A percentile compares a stretch with the other conserved stretches of the same genome.
Evolutionary conservation across 441 rosid species (phyloP).

Genomic region (Pelargonium fulgidum): DNA sequence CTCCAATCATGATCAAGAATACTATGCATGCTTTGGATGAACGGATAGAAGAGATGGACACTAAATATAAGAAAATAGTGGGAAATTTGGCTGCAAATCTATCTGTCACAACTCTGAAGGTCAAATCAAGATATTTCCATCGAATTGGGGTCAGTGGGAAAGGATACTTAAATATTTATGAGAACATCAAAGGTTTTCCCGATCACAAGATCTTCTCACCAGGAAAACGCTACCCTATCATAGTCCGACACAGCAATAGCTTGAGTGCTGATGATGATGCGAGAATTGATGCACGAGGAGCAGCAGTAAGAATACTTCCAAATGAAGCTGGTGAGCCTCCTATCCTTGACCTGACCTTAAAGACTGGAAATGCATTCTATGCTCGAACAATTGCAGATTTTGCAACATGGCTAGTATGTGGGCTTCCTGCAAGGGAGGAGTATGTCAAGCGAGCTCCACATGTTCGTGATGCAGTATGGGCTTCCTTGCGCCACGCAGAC

Average conservation of each 20-base stretch:
- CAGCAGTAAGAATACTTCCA: slow-evolving; percentile 46
- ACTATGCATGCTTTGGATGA: slow-evolving; percentile 58
- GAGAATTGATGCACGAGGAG: slow-evolving; percentile 61
- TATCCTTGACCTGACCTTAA: slow-evolving; percentile 55
- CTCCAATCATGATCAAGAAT: slow-evolving; percentile 57
- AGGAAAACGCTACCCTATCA: slow-evolving; percentile 42
- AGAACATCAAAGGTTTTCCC: slow-evolving; percentile 40
- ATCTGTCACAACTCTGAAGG: slow-evolving; percentile 57
- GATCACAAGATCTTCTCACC: slow-evolving; percentile 45
- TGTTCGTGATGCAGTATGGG: slow-evolving; percentile 63
- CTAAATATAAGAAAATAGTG: slow-evolving; percentile 53
- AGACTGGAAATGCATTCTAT: slow-evolving; percentile 67
- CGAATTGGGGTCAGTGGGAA: slow-evolving; percentile 57
- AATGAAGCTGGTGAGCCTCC: slow-evolving; percentile 28
- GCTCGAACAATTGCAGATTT: slow-evolving; percentile 62
- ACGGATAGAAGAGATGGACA: slow-evolving; percentile 69
- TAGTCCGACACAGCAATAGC: slow-evolving; percentile 65
- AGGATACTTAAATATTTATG: slow-evolving; percentile 43
- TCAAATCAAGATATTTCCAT: slow-evolving; percentile 60
- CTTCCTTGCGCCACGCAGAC: slow-evolving; percentile 46
- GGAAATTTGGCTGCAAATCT: slow-evolving; percentile 56
- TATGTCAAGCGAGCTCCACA: slow-evolving; percentile 55
- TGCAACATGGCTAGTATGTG: slow-evolving; percentile 66
- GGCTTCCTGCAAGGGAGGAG: slow-evolving; percentile 59
- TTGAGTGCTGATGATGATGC: slow-evolving; percentile 71